phyloP scores from a whole-genome alignment of 345 rosid species.

The Hypericum androsaemum region DNA sequence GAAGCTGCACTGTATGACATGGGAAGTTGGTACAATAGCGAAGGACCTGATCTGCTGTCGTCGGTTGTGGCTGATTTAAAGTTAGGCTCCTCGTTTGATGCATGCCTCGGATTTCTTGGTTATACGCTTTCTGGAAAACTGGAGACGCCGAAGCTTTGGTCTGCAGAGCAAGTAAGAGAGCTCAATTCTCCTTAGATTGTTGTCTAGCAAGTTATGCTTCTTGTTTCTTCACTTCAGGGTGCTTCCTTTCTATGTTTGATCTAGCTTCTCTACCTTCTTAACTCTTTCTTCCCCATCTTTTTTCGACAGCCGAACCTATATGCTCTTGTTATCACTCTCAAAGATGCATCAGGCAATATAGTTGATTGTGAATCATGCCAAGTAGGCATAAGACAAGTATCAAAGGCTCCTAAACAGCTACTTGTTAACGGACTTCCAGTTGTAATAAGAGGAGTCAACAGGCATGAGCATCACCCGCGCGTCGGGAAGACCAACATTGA shows the following conservation, averaged over 20 bases:
- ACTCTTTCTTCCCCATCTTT: conserved; percentile 14
- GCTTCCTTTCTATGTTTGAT: no score
- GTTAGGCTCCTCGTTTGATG: conserved; percentile 32
- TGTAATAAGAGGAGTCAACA: conserved; percentile 83
- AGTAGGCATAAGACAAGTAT: conserved; percentile 76
- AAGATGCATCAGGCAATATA: conserved; percentile 61
- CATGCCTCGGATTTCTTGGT: conserved; percentile 55
- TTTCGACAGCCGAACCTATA: conserved; percentile 74
- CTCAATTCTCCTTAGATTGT: conserved; percentile 2
- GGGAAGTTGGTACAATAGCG: conserved; percentile 45
- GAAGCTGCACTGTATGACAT: conserved; percentile 77
- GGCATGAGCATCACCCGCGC: conserved; percentile 99
- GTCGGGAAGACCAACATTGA: conserved; percentile 92
- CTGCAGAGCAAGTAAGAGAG: conserved; percentile 78
- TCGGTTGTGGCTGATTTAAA: conserved; percentile 52
- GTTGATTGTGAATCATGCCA: conserved; percentile 90
- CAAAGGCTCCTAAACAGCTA: conserved; percentile 81
- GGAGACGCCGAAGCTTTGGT: conserved; percentile 83
- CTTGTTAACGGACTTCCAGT: conserved; percentile 90
- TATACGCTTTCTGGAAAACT: conserved; percentile 63
- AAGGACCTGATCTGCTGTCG: conserved; percentile 41
- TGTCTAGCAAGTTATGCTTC: neutral
- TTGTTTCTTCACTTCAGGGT: no score
- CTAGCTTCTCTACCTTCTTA: no score
- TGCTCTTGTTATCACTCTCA: conserved; percentile 64